Evolutionary conservation across 1,284 basidiomycete species (phyloP).

Genomic region (Ceratobasidium sp.): DNA sequence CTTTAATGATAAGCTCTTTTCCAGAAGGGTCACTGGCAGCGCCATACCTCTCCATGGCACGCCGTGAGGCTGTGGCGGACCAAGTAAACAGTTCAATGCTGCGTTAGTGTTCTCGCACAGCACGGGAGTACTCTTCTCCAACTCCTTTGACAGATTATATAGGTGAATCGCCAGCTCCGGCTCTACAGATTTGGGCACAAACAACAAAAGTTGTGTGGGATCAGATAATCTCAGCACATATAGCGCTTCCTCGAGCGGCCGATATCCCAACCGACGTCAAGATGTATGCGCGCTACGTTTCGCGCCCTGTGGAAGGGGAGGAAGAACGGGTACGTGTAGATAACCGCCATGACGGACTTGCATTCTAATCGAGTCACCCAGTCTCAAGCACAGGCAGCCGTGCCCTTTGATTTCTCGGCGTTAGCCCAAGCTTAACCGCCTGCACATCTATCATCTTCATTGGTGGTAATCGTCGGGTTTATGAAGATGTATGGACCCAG

Average conservation of each 20-base stretch:
- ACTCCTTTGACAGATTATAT: background rate
- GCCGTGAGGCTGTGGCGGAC: constrained; percentile 81
- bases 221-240: constrained; percentile 3
- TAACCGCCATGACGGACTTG: background rate
- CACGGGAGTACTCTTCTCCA: constrained; percentile 5
- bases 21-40: constrained; percentile 75
- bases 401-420: constrained; percentile 11
- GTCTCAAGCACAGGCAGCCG: background rate
- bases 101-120: constrained; percentile 60
- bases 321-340: constrained; percentile 9
- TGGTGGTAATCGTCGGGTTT: background rate
- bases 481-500: background rate
- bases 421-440: constrained; percentile 11
- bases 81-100: constrained; percentile 88
- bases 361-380: background rate
- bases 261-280: constrained; percentile 29
- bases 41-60: constrained; percentile 74
- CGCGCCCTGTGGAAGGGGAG: background rate
- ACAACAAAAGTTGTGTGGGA: constrained; percentile 41
- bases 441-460: background rate
- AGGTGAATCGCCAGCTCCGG: constrained; percentile 39
- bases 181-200: constrained; percentile 43
- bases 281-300: constrained; percentile 27
- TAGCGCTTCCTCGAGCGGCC: constrained; percentile 9
- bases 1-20: constrained; percentile 77